Evolutionary conservation across 805 yeast species (phyloP).

Genomic region (Ogataea trehaloabstinens): DNA sequence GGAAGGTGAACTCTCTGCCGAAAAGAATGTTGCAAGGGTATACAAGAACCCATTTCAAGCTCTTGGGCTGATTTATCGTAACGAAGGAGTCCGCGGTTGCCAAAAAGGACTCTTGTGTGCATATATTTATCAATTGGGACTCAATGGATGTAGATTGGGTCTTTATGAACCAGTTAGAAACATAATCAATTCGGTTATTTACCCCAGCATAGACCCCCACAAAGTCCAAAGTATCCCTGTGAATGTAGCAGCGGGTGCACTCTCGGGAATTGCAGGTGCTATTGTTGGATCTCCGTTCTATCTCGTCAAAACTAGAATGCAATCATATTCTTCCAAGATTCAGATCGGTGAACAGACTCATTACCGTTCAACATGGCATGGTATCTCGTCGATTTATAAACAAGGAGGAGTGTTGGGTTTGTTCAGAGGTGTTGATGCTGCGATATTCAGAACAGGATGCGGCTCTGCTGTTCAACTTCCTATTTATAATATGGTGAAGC

Average conservation of each 20-base stretch:
- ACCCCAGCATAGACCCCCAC: constrained; percentile 50
- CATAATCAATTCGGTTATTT: constrained; percentile 50
- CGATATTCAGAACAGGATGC: constrained; percentile 88
- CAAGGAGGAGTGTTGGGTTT: constrained; percentile 76
- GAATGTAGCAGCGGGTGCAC: constrained; percentile 76
- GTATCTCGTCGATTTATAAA: constrained; percentile 57
- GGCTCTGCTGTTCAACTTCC: constrained; percentile 97
- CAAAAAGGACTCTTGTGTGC: constrained; percentile 92
- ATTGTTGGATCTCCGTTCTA: constrained; percentile 87
- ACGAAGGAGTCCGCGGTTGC: constrained; percentile 84
- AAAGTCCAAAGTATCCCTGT: constrained; percentile 49
- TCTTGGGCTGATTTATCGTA: constrained; percentile 60
- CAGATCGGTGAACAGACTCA: constrained; percentile 91
- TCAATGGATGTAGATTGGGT: constrained; percentile 94
- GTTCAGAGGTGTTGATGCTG: constrained; percentile 92
- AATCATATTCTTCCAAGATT: constrained; percentile 68
- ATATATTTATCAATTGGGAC: constrained; percentile 82
- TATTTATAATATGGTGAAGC: constrained; percentile 76
- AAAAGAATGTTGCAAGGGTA: constrained; percentile 44
- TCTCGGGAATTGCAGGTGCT: constrained; percentile 89
- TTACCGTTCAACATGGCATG: constrained; percentile 68
- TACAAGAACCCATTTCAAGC: constrained; percentile 90
- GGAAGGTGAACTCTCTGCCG: constrained; percentile 81
- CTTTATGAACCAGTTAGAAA: constrained; percentile 86
- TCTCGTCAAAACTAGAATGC: constrained; percentile 94